A percentile compares a stretch with the other conserved stretches of the same genome.
Evolutionary conservation across 23 red algal genomes (phyloP).

Genomic region (Agarophyton chilense): DNA sequence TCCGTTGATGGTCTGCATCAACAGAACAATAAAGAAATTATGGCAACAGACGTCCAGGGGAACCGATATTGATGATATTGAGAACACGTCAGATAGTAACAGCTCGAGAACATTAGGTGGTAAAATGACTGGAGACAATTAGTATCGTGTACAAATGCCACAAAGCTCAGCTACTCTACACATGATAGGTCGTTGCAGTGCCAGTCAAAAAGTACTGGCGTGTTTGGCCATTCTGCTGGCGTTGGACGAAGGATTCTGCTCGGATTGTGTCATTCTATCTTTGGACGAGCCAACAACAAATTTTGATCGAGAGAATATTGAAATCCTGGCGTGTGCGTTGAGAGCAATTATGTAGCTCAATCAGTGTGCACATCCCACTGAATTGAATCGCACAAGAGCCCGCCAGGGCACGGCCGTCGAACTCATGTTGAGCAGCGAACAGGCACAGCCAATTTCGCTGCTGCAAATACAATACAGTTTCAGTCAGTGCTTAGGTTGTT

Average conservation of each 20-base stretch:
- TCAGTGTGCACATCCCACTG: no score
- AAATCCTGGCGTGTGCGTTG: conserved; percentile 80
- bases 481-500: no score
- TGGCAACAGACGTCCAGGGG: conserved; percentile 96
- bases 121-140: conserved; percentile 61
- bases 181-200: conserved; percentile 97
- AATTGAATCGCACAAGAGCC: no score
- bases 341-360: conserved; percentile 80
- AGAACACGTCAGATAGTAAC: conserved; percentile 90
- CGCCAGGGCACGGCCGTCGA: no score
- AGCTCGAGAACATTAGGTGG: conserved; percentile 11
- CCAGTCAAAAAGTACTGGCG: conserved; percentile 97
- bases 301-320: conserved; percentile 89
- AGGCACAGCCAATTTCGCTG: no score
- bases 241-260: conserved; percentile 91
- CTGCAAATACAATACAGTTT: no score
- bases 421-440: no score
- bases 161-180: conserved; percentile 86
- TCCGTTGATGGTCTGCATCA: no score
- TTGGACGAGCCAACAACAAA: conserved; percentile 99
- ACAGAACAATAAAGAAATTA: conserved; percentile 87
- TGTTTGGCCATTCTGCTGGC: conserved; percentile 94
- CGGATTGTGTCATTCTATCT: conserved; percentile 92
- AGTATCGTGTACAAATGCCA: conserved; percentile 97
- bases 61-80: conserved; percentile 94